Percentiles rank a stretch among this genome's conserved stretches.
These are phyloP conservation scores for Puccinia polysora DNA, from an alignment of 1,284 basidiomycete species.

Conservation along the genomic window DNA sequence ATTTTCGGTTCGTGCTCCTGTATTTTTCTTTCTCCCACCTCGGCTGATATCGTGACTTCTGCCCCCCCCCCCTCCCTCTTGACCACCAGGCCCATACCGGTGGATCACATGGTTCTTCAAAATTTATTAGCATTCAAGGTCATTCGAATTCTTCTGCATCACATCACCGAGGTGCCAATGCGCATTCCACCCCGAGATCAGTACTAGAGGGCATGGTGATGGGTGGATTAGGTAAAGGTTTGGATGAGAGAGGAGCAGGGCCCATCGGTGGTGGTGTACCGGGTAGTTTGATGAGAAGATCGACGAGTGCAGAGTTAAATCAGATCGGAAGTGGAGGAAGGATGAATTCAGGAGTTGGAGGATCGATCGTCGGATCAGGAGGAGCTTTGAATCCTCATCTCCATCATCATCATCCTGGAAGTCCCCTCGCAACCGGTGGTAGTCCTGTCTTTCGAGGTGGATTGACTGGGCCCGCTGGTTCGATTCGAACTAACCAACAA, in stretches of 20 bases:
- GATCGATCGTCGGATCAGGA: not conserved
- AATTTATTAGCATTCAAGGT: conserved; percentile 28
- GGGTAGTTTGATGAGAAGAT: not conserved
- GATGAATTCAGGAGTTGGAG: not conserved
- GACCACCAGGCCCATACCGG: conserved; percentile 16
- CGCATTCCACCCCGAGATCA: not conserved
- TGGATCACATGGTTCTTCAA: conserved; percentile 14
- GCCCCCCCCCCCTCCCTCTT: not conserved
- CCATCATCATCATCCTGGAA: not conserved
- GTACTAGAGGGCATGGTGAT: conserved; percentile 1
- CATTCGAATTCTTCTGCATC: conserved; percentile 1
- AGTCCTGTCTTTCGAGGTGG: not conserved
- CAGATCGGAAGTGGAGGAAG: not conserved
- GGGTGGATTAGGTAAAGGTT: not conserved
- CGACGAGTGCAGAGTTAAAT: conserved; percentile 5
- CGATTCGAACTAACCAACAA: not conserved
- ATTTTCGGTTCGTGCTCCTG: conserved; percentile 5
- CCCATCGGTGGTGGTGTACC: not conserved
- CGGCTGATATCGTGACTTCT: too few species aligned
- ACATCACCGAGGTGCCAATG: not conserved
- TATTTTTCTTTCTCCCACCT: not conserved
- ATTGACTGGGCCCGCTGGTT: not conserved
- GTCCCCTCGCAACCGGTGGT: not conserved
- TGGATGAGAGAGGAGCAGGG: not conserved
- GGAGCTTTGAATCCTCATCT: not conserved